These are phyloP conservation scores for Knufia petricola DNA, from an alignment of 2,329 filamentous ascomycete species.

Conservation along the genomic window DNA sequence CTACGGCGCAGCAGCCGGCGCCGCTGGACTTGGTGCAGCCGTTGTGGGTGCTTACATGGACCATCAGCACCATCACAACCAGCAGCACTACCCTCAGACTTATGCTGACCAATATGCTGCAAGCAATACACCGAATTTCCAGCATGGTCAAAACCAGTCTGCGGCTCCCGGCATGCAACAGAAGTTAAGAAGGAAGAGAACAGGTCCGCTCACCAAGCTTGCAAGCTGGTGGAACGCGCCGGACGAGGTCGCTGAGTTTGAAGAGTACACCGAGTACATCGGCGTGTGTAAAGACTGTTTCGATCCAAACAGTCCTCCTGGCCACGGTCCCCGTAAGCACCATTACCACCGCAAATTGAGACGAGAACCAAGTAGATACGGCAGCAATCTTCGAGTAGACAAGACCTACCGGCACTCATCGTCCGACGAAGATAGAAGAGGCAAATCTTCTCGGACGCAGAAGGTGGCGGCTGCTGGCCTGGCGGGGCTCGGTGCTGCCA, in stretches of 20 bases:
- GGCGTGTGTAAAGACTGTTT: constrained; percentile 58
- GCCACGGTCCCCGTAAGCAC: constrained; percentile 52
- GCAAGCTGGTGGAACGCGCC: constrained; percentile 54
- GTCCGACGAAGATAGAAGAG: constrained; percentile 38
- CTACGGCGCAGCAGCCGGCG: constrained; percentile 28
- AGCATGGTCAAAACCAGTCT: constrained; percentile 21
- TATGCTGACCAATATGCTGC: constrained; percentile 18
- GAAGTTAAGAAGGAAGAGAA: constrained; percentile 39
- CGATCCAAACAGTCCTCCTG: constrained; percentile 47
- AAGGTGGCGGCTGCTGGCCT: constrained; percentile 45
- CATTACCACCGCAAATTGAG: constrained; percentile 36
- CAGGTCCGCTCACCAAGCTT: constrained; percentile 46
- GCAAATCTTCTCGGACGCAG: constrained; percentile 35
- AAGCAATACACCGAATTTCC: constrained; percentile 8
- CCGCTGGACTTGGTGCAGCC: constrained; percentile 31
- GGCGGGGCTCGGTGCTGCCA: constrained; percentile 44
- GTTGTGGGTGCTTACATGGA: constrained; percentile 35
- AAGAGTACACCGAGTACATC: constrained; percentile 59
- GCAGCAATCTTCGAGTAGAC: constrained; percentile 40
- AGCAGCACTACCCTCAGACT: constrained; percentile 28
- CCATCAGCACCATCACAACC: constrained; percentile 24
- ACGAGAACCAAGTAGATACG: constrained; percentile 27
- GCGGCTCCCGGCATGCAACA: constrained; percentile 13
- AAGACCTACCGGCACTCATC: constrained; percentile 52
- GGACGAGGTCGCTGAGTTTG: constrained; percentile 55